These are phyloP conservation scores for Termitomyces sp. DNA, from an alignment of 768 basidiomycete species.

Conservation along the genomic window DNA sequence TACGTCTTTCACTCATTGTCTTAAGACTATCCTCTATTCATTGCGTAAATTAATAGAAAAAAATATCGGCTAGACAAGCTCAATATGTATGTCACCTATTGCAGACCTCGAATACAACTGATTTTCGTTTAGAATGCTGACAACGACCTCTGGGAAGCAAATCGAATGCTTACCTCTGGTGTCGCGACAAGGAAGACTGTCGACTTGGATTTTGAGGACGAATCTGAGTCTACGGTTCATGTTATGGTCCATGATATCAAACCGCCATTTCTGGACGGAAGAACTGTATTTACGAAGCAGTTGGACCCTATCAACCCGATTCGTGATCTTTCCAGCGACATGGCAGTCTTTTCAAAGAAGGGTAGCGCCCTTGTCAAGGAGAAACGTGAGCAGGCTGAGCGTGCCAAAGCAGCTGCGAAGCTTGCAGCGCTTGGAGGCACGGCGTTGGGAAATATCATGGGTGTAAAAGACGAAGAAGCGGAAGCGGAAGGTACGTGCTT, in stretches of 20 bases:
- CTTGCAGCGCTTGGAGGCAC: conserved; percentile 90
- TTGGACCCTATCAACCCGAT: conserved; percentile 97
- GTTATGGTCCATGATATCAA: conserved; percentile 97
- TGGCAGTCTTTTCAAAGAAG: conserved; percentile 95
- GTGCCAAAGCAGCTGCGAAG: conserved; percentile 95
- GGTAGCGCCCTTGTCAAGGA: conserved; percentile 94
- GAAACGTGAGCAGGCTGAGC: conserved; percentile 93
- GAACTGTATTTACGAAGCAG: conserved; percentile 93
- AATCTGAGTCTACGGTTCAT: conserved; percentile 93
- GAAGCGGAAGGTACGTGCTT: conserved; percentile 78
- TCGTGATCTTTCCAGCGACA: conserved; percentile 86
- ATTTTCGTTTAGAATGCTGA: conserved; percentile 73
- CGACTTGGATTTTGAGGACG: conserved; percentile 95
- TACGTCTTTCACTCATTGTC: conserved; percentile 26
- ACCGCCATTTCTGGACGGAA: conserved; percentile 96
- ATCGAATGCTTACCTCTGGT: conserved; percentile 95
- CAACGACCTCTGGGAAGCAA: conserved; percentile 98
- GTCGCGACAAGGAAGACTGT: conserved; percentile 82
- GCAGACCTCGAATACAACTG: not conserved
- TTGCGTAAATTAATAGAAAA: conserved; percentile 43
- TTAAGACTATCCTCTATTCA: conserved; percentile 9
- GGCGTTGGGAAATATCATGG: conserved; percentile 94
- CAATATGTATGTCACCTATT: conserved; percentile 69
- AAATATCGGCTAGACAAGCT: conserved; percentile 90
- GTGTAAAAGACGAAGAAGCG: conserved; percentile 91